phyloP scores from a whole-genome alignment of 495 filamentous ascomycete genomes.

The Penicillium malachiteum region DNA sequence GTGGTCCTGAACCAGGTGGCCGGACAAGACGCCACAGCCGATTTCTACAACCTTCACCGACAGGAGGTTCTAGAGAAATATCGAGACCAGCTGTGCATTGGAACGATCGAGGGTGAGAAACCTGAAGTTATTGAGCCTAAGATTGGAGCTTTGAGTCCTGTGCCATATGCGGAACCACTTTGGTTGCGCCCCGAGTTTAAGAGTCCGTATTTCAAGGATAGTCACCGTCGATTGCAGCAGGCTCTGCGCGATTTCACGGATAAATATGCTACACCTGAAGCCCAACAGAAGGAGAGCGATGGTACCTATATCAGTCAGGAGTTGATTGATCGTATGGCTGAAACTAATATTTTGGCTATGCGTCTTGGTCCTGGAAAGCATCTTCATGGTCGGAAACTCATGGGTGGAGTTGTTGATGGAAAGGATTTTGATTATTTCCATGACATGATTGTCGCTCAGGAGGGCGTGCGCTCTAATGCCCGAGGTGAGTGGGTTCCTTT shows the following conservation, averaged over 20 bases:
- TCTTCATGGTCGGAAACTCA: conserved; percentile 64
- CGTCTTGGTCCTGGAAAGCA: conserved; percentile 82
- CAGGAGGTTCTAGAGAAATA: conserved; percentile 73
- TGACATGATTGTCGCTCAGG: conserved; percentile 74
- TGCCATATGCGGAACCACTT: conserved; percentile 78
- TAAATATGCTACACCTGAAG: conserved; percentile 67
- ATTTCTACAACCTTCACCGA: conserved; percentile 60
- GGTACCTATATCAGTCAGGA: conserved; percentile 75
- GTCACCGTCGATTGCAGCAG: conserved; percentile 66
- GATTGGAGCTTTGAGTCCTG: conserved; percentile 66
- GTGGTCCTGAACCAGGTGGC: conserved; percentile 55
- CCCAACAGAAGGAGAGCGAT: conserved; percentile 72
- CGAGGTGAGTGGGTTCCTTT: conserved; percentile 43
- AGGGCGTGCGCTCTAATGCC: conserved; percentile 66
- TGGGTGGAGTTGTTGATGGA: conserved; percentile 69
- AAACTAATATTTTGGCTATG: conserved; percentile 75
- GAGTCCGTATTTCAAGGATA: conserved; percentile 79
- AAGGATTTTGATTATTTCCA: conserved; percentile 89
- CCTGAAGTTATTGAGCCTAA: conserved; percentile 71
- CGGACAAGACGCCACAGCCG: conserved; percentile 55
- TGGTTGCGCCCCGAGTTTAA: conserved; percentile 81
- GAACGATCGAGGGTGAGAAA: conserved; percentile 70
- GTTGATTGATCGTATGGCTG: conserved; percentile 74
- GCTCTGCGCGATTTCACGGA: conserved; percentile 76
- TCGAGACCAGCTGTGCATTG: conserved; percentile 64